These are phyloP conservation scores for Vicia sativa DNA, from an alignment of 306 rosid species.

Conservation along the genomic window DNA sequence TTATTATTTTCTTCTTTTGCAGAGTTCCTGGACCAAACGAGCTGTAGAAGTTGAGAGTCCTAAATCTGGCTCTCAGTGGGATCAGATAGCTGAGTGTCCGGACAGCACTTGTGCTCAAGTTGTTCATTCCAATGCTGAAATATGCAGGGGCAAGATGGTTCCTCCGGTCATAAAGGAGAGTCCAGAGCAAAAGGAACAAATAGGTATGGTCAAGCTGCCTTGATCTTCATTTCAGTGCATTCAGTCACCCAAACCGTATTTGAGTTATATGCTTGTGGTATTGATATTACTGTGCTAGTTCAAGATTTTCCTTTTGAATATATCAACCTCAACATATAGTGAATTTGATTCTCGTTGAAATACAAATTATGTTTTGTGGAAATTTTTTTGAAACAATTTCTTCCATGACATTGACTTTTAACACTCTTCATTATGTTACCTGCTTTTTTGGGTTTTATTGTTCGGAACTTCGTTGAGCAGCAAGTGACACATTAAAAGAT, in stretches of 20 bases:
- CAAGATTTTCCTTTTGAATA: conserved; percentile 18
- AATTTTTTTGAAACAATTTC: conserved; percentile 17
- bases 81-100: conserved; percentile 56
- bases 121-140: conserved; percentile 69
- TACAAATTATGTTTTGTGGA: conserved; percentile 30
- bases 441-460: conserved; percentile 30
- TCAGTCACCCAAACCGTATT: background rate
- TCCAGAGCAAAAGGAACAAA: conserved; percentile 54
- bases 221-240: conserved; percentile 26
- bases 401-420: conserved; percentile 12
- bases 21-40: conserved; percentile 93
- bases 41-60: conserved; percentile 87
- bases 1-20: conserved; percentile 44
- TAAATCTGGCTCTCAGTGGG: conserved; percentile 57
- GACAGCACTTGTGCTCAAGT: conserved; percentile 91
- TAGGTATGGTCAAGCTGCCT: conserved; percentile 50
- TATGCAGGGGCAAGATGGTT: conserved; percentile 46
- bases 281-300: conserved; percentile 22
- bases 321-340: background rate
- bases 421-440: conserved; percentile 7
- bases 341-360: conserved; percentile 7
- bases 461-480: background rate
- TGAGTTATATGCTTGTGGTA: background rate
- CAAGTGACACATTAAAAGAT: conserved; percentile 8
- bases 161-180: conserved; percentile 47